Percentiles rank a stretch among this genome's conserved stretches.
Conservation (phyloP, 495 filamentous ascomycete genomes). For the Sordaria brevicollis region DNA sequence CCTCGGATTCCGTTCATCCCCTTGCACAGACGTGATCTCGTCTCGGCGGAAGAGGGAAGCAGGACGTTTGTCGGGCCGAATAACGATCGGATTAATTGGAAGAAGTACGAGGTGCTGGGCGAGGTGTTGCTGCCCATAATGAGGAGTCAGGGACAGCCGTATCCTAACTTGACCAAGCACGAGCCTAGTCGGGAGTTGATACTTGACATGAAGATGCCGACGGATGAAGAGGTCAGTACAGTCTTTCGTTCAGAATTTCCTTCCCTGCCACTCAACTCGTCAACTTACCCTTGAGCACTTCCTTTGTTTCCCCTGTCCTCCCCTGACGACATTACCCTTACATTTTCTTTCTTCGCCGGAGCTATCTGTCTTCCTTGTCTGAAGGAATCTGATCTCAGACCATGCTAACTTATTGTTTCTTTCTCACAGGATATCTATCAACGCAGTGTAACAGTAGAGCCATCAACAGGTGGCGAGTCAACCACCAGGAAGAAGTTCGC, state of each 20-base stretch:
- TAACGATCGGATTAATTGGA: constrained; percentile 82
- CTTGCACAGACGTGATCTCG: constrained; percentile 79
- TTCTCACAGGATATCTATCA: constrained; percentile 47
- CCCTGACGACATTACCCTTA: constrained; percentile 13
- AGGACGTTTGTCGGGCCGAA: constrained; percentile 72
- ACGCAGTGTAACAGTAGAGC: constrained; percentile 46
- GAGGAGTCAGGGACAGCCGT: constrained; percentile 78
- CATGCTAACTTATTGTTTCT: not conserved
- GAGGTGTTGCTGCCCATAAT: constrained; percentile 85
- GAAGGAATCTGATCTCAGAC: not conserved
- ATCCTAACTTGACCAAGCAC: constrained; percentile 55
- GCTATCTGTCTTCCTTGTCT: not conserved
- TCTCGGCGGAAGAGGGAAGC: constrained; percentile 87
- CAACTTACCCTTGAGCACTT: not conserved
- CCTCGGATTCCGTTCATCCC: constrained; percentile 91
- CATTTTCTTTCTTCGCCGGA: not conserved
- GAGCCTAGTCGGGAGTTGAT: constrained; percentile 61
- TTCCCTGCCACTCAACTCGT: not conserved
- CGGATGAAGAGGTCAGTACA: constrained; percentile 55
- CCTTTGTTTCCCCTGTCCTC: not conserved
- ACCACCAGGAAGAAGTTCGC: constrained; percentile 46
- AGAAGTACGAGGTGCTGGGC: constrained; percentile 93
- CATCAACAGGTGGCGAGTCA: constrained; percentile 21
- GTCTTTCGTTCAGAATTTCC: constrained; percentile 4
- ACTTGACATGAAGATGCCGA: constrained; percentile 50